These are phyloP conservation scores for Seiridium unicorne DNA, from an alignment of 2,329 filamentous ascomycete species.

Conservation along the genomic window DNA sequence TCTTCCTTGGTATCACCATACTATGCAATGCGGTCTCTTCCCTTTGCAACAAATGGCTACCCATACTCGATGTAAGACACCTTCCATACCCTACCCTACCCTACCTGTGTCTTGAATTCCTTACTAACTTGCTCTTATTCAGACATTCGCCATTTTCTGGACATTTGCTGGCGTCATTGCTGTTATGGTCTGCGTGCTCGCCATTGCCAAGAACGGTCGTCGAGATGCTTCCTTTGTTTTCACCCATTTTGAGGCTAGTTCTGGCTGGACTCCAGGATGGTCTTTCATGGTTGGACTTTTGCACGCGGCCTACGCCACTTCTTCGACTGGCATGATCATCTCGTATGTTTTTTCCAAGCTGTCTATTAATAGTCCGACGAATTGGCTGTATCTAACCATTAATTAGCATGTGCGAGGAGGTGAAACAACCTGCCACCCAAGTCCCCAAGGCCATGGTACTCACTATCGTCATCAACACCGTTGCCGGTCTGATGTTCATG, in stretches of 20 bases:
- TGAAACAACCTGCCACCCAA: slow-evolving; percentile 62
- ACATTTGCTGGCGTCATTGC: slow-evolving; percentile 70
- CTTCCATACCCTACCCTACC: too few relatives aligned
- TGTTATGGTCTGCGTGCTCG: slow-evolving; percentile 58
- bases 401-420: slow-evolving; percentile 70
- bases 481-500: slow-evolving; percentile 66
- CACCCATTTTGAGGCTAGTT: slow-evolving; percentile 64
- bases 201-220: slow-evolving; percentile 67
- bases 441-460: slow-evolving; percentile 72
- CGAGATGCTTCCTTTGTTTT: slow-evolving; percentile 63
- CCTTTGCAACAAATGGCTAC: slow-evolving; percentile 66
- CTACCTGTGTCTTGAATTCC: too few relatives aligned
- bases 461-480: slow-evolving; percentile 64
- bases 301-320: slow-evolving; percentile 72
- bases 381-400: background rate
- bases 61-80: slow-evolving; percentile 63
- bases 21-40: slow-evolving; percentile 64
- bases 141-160: slow-evolving; percentile 38
- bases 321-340: slow-evolving; percentile 77
- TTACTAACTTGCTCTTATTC: too few relatives aligned
- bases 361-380: too few relatives aligned
- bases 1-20: slow-evolving; percentile 69
- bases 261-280: slow-evolving; percentile 71
- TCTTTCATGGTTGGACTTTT: slow-evolving; percentile 71
- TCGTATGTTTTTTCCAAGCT: slow-evolving; percentile 30